phyloP scores from a whole-genome alignment of 805 yeast genomes.

The Kockiozyma suomiensis region DNA sequence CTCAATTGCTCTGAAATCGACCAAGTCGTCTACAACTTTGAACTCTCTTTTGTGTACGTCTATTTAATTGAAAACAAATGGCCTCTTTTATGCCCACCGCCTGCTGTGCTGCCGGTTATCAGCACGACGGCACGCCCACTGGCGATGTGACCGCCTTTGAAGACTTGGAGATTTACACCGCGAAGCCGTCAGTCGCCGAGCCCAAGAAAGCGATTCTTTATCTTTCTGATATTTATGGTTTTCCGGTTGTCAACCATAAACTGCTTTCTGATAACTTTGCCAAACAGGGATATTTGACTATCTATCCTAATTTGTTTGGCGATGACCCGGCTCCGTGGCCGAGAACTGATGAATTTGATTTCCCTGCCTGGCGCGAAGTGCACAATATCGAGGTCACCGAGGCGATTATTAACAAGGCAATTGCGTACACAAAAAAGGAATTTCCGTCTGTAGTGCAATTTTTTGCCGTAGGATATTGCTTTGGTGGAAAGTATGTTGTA shows the following conservation, averaged over 20 bases:
- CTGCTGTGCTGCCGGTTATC: constrained; percentile 43
- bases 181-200: constrained; percentile 43
- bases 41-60: not conserved
- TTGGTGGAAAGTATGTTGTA: constrained; percentile 67
- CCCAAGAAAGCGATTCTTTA: constrained; percentile 56
- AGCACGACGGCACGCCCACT: constrained; percentile 29
- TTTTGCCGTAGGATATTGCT: constrained; percentile 68
- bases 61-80: constrained; percentile 34
- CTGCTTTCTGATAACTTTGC: constrained; percentile 51
- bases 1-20: not conserved
- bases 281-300: constrained; percentile 55
- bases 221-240: constrained; percentile 66
- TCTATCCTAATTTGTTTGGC: constrained; percentile 65
- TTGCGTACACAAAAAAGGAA: constrained; percentile 46
- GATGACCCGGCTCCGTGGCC: constrained; percentile 48
- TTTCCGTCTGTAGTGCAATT: constrained; percentile 49
- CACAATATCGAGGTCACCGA: constrained; percentile 51
- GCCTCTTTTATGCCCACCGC: constrained; percentile 41
- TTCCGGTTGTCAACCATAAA: constrained; percentile 52
- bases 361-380: constrained; percentile 48
- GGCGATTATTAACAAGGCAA: constrained; percentile 52
- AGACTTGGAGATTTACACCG: constrained; percentile 45
- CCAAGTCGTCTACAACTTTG: not conserved
- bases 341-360: constrained; percentile 20
- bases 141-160: constrained; percentile 12